Evolutionary conservation across 2,329 filamentous ascomycete genomes (phyloP).

Genomic region (Furcasterigmium sp.): DNA sequence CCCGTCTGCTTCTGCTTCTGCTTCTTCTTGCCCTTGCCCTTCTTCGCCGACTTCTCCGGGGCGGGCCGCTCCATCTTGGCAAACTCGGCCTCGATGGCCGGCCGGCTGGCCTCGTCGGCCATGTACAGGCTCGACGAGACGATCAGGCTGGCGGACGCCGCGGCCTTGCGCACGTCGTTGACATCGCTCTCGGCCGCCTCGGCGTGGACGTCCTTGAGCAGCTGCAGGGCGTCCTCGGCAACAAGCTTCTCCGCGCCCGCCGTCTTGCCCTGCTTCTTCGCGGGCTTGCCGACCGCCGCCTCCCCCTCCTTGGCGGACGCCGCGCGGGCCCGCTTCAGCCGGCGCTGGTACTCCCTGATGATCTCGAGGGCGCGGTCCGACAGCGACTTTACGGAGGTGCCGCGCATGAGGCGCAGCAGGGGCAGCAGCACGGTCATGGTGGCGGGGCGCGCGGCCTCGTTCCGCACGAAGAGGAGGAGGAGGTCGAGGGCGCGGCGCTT

Average conservation of each 20-base stretch:
- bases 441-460: conserved; percentile 63
- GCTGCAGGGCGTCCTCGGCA: conserved; percentile 40
- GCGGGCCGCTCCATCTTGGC: conserved; percentile 47
- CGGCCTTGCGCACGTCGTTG: conserved; percentile 67
- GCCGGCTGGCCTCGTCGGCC: conserved; percentile 45
- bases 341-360: conserved; percentile 66
- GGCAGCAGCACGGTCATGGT: conserved; percentile 69
- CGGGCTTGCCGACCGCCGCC: conserved; percentile 15
- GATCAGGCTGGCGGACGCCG: conserved; percentile 67
- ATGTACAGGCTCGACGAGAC: conserved; percentile 54
- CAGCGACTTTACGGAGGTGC: conserved; percentile 71
- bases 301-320: conserved; percentile 29
- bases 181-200: conserved; percentile 59
- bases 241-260: conserved; percentile 33
- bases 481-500: conserved; percentile 91
- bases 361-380: conserved; percentile 68
- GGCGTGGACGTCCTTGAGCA: conserved; percentile 63
- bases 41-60: conserved; percentile 6
- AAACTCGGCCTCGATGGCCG: conserved; percentile 59
- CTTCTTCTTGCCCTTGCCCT: conserved; percentile 10
- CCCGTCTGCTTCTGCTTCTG: conserved; percentile 7
- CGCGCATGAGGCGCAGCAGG: conserved; percentile 69
- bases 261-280: conserved; percentile 19
- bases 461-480: conserved; percentile 77
- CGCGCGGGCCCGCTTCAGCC: conserved; percentile 51